A percentile compares a stretch with the other conserved stretches of the same genome.
These are phyloP conservation scores for Zymoseptoria passerinii DNA, from an alignment of 2,329 filamentous ascomycete genomes.

Conservation along the genomic window DNA sequence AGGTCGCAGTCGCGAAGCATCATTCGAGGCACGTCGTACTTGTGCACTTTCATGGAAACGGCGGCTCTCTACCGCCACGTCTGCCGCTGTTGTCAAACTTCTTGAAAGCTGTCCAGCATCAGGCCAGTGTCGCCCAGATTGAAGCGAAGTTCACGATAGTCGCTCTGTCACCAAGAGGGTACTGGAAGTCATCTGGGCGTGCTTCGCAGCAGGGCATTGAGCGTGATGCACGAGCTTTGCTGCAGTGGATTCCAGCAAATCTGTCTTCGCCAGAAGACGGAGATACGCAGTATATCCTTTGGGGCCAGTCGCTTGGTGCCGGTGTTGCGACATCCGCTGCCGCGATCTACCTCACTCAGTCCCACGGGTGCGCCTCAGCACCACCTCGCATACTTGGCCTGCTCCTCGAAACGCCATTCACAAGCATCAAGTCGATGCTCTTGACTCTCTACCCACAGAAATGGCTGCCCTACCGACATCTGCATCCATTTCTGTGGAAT, in stretches of 20 bases:
- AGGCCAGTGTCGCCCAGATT: slow-evolving; percentile 1
- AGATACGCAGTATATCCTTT: slow-evolving; percentile 49
- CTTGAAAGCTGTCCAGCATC: slow-evolving; percentile 34
- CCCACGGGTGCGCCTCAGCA: slow-evolving; percentile 15
- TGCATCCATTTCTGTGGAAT: slow-evolving; percentile 64
- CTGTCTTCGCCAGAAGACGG: slow-evolving; percentile 8
- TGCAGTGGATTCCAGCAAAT: slow-evolving; percentile 51
- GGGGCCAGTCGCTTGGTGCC: slow-evolving; percentile 71
- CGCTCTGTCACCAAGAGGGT: slow-evolving; percentile 57
- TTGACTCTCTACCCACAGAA: slow-evolving; percentile 65
- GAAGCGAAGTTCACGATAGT: slow-evolving; percentile 32
- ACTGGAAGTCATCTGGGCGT: slow-evolving; percentile 67
- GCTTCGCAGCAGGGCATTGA: slow-evolving; percentile 64
- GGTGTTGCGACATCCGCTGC: slow-evolving; percentile 60
- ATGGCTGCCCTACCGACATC: slow-evolving; percentile 69
- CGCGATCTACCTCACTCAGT: slow-evolving; percentile 34
- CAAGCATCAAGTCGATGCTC: slow-evolving; percentile 62
- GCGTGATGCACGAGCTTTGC: slow-evolving; percentile 56
- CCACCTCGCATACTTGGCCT: slow-evolving; percentile 37
- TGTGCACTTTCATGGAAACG: slow-evolving; percentile 45
- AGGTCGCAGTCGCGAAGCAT: neutral
- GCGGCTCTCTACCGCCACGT: slow-evolving; percentile 39
- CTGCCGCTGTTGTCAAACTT: slow-evolving; percentile 41
- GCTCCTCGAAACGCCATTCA: slow-evolving; percentile 69
- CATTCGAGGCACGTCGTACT: slow-evolving; percentile 29